Evolutionary conservation across 768 basidiomycete genomes (phyloP).

Genomic region (Mycena indigotica): DNA sequence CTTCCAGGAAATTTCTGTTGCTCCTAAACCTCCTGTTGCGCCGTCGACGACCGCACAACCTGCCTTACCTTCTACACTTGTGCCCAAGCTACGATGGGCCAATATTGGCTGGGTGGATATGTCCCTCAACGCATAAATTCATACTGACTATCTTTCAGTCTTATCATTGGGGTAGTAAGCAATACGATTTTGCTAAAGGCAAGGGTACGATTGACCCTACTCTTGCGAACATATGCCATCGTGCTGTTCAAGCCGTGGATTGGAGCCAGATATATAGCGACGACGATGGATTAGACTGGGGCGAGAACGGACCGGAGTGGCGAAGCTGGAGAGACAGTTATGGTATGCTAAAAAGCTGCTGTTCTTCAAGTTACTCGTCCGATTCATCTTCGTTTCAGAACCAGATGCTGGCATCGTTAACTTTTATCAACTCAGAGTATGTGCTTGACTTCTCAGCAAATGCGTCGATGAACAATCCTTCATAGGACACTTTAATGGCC

Average conservation of each 20-base stretch:
- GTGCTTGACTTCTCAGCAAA: neutral
- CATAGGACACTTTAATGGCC: constrained; percentile 90
- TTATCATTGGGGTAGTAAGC: constrained; percentile 97
- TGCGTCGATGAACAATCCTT: neutral
- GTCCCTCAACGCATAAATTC: neutral
- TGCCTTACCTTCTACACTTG: constrained; percentile 52
- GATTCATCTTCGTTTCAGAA: too few relatives aligned
- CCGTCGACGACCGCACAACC: constrained; percentile 66
- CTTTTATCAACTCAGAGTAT: constrained; percentile 82
- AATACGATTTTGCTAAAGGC: constrained; percentile 83
- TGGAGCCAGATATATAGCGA: constrained; percentile 68
- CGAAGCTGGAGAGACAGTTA: constrained; percentile 76
- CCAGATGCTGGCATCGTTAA: constrained; percentile 98
- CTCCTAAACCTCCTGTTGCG: constrained; percentile 61
- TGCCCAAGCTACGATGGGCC: constrained; percentile 88
- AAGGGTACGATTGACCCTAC: constrained; percentile 62
- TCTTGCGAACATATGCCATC: constrained; percentile 60
- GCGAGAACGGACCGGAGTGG: constrained; percentile 62
- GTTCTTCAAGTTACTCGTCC: too few relatives aligned
- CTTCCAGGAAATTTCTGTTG: constrained; percentile 51
- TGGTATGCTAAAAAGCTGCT: too few relatives aligned
- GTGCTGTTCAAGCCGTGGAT: constrained; percentile 61
- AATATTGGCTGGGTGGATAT: constrained; percentile 76
- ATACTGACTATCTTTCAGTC: constrained; percentile 35
- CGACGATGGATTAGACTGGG: constrained; percentile 48